phyloP scores from a whole-genome alignment of 176 grass and related monocot species.

The Carex scoparia region DNA sequence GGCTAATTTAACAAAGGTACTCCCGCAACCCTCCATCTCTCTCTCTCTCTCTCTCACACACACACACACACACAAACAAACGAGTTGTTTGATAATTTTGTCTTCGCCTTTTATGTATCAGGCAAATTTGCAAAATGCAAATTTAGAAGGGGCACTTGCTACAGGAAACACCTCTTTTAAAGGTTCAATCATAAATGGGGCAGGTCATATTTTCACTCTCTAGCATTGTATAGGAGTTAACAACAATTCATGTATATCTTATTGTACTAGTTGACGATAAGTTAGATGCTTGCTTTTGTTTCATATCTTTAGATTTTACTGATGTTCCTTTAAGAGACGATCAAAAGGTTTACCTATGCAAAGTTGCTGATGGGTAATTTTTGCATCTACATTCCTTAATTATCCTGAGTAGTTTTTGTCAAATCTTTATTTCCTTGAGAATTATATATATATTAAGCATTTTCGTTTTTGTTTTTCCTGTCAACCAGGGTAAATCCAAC shows the following conservation, averaged over 20 bases:
- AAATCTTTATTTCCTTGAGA: neutral
- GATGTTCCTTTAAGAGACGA: conserved; percentile 83
- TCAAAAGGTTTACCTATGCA: conserved; percentile 72
- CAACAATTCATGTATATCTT: neutral
- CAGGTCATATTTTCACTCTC: conserved; percentile 40
- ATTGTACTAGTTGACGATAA: neutral
- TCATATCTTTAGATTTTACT: conserved; percentile 47
- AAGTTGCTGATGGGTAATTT: conserved; percentile 67
- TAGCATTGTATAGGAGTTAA: neutral
- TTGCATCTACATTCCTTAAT: neutral
- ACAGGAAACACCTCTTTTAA: conserved; percentile 82
- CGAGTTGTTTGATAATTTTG: neutral
- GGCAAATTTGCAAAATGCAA: conserved; percentile 67
- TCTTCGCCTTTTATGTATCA: conserved; percentile 1
- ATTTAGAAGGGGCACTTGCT: conserved; percentile 76
- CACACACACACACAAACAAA: neutral
- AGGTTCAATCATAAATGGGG: conserved; percentile 54
- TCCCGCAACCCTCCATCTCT: neutral
- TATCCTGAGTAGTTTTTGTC: neutral
- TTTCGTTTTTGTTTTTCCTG: neutral
- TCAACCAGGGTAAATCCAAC: conserved; percentile 58
- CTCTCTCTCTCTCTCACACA: neutral
- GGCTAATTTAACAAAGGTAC: conserved; percentile 69
- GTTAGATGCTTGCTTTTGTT: neutral
- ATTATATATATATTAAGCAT: neutral